Base-by-base conservation (phyloP, 1,284 basidiomycete genomes). In the Microbotryum saponariae region DNA sequence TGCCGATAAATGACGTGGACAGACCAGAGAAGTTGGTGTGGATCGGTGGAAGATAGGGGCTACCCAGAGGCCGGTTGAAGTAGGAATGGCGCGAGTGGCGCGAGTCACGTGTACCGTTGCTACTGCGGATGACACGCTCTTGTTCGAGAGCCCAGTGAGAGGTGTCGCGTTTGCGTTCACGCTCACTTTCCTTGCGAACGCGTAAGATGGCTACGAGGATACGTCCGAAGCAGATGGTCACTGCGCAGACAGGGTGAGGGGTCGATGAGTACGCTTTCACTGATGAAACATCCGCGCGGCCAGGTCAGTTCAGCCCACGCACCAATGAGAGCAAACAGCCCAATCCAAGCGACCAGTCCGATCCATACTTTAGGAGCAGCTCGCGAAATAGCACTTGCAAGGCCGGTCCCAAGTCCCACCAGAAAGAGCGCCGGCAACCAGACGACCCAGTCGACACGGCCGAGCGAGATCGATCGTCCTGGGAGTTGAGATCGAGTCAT, bases 191-290 rank as follows among this genome's bases (percentile, higher is more conserved):
- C 4, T 54, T 54, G 8, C 67, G 65, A 1, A 69, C 67, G 7
- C 67, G 62, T 5, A 67, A 45, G 51, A 69, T 66, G 3, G 67
- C 67, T 29, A 65, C 8, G 49, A 69, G 65, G 1, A 69, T 59
- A 4, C 65, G 62, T 4, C 62, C 61, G 49, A 69, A 69, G 55
- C 65, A 67, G 5, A 50, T 29, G 2, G 55, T 21, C 29, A 62
- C 64, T 67, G 55, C n/a, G 18, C 10, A 42, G 20, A 18, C 12
- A 42, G 37, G 37, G 12, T 9, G 12, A 6, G 12, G 37, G 37
- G 12, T 16, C 16, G 37, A 42, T 42, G 37, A 42, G 16, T 42
- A 42, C 16, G 37, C 37, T 42, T 42, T 42, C 14, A 42, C 37
- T 18, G 37, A 42, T 10, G 37, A 42, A 42, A 18, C 37, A 42